These are phyloP conservation scores for Citrus cavaleriei DNA, from an alignment of 345 rosid species.

Conservation along the genomic window DNA sequence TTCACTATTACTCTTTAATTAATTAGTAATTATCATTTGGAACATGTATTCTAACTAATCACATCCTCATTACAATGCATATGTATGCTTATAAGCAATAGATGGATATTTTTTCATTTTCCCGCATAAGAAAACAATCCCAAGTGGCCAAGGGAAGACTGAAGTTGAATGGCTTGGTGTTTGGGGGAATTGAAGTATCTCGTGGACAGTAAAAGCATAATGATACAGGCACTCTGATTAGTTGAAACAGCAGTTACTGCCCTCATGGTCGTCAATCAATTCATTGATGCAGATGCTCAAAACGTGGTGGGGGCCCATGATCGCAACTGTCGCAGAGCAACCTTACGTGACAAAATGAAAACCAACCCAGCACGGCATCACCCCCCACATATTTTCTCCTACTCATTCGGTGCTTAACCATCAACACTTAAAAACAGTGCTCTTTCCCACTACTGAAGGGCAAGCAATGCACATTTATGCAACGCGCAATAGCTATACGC, in stretches of 20 bases:
- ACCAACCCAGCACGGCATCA: too few species aligned
- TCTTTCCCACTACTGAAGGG: slow-evolving; percentile 11
- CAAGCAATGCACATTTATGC: slow-evolving; percentile 21
- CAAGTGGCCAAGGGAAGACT: background rate
- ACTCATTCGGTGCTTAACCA: background rate
- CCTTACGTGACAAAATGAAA: background rate
- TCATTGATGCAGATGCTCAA: background rate
- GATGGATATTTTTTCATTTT: background rate
- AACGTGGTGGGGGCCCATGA: slow-evolving; percentile 8
- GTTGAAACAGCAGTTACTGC: slow-evolving; percentile 8
- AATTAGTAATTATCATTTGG: too few species aligned
- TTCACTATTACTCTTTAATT: background rate
- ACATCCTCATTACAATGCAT: too few species aligned
- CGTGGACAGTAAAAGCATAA: background rate
- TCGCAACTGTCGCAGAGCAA: slow-evolving; percentile 2
- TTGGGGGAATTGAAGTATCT: background rate
- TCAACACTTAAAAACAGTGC: background rate
- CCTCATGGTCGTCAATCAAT: background rate
- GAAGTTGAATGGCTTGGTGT: background rate
- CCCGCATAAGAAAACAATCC: background rate
- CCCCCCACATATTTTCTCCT: background rate
- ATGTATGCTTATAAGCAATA: background rate
- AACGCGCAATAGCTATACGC: background rate
- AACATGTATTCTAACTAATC: too few species aligned
- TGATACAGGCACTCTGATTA: background rate